Base-by-base conservation (phyloP, 2,329 filamentous ascomycete species). In the Cercospora sp. region DNA sequence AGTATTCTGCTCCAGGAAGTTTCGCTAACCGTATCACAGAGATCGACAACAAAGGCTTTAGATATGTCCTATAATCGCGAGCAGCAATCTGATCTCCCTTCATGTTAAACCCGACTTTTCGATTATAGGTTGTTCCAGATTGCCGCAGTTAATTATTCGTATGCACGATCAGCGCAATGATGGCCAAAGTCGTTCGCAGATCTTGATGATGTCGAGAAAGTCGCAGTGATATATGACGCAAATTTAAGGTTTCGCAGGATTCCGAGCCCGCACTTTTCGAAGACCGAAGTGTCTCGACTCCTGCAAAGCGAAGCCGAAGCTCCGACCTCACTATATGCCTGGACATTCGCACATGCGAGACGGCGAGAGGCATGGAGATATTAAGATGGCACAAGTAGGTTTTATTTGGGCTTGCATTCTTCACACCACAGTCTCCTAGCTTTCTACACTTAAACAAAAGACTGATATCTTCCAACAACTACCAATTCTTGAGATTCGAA, bases 31-130 rank as follows among this genome's bases (percentile, higher is more conserved):
- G 20, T n/a, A 45, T 60, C 33, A 31, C 36, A 0, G 85, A 87
- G 75, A 74, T 87, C 23, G 84, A 87, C 58, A 87, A 87, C 66
- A 83, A 81, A 72, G 83, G 81, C 0, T 87, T 87, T 70, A 79
- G 85, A 73, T 87, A 86, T 72, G 82, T 82, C 48, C 26, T 63
- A 10, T 68, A 53, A 39, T 31, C 4, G 28, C 33, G 39, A 36
- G 39, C 36, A 18, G n/a, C 12, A 39, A 20, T 31, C 10, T 45
- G 4, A 20, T 59, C 8, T 16, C 9, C 9, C 42, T 48, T 7
- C 9, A 10, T 20, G 18, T 48, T 48, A 1, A 23, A 18, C 20
- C 2, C 18, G 7, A 10, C 8, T 20, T 48, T 4, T 20, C 42
- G 2, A 39, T 6, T 39, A 5, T 7, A 20, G 18, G 3, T 20